Conservation (phyloP, 441 rosid species). For the Croton laevigatus region DNA sequence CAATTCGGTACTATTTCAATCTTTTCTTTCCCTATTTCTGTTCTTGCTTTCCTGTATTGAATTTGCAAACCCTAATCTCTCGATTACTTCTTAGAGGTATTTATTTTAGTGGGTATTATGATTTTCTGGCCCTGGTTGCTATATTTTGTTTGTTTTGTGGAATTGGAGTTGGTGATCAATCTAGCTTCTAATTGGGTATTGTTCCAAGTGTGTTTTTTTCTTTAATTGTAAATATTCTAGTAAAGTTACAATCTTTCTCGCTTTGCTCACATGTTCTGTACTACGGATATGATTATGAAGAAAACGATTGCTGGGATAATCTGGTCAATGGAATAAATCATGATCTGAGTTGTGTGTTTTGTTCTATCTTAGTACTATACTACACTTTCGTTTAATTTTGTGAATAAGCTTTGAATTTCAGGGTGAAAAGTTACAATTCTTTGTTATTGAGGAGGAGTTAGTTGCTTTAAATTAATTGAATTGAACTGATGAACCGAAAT, state of each 20-base stretch:
- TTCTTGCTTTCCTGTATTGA: not conserved
- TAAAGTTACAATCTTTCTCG: not conserved
- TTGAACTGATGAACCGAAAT: too few relatives aligned
- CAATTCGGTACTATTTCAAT: conserved; percentile 32
- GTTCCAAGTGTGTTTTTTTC: conserved; percentile 2
- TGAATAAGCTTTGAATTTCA: not conserved
- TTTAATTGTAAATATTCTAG: not conserved
- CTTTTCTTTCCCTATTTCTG: not conserved
- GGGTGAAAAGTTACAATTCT: too few relatives aligned
- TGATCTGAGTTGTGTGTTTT: not conserved
- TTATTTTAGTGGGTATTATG: not conserved
- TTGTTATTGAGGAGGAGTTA: too few relatives aligned
- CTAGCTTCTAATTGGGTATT: conserved; percentile 2
- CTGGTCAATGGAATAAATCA: not conserved
- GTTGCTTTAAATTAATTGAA: too few relatives aligned
- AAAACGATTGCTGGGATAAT: not conserved
- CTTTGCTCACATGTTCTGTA: not conserved
- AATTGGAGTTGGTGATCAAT: conserved; percentile 1
- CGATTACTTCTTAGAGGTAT: not conserved
- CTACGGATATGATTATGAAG: not conserved
- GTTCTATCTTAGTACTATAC: not conserved
- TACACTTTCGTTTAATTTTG: not conserved
- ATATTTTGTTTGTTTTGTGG: not conserved
- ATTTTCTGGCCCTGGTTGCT: not conserved
- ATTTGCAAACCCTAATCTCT: not conserved